phyloP scores from a whole-genome alignment of 257 asterid species.

The Osmanthus fragrans region DNA sequence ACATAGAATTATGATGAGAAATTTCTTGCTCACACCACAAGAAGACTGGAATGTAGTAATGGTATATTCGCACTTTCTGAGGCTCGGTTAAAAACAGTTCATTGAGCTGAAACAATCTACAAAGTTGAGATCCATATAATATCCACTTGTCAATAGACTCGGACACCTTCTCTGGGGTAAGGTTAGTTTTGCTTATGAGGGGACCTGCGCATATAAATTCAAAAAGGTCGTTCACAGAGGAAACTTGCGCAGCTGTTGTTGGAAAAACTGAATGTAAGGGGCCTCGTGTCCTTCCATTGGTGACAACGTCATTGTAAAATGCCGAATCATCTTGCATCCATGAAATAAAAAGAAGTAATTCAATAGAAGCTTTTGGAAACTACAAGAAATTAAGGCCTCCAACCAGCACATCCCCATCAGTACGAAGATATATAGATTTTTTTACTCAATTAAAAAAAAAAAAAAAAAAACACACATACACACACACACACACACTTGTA shows the following conservation, averaged over 20 bases:
- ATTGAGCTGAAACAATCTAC: constrained; percentile 78
- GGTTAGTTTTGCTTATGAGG: constrained; percentile 57
- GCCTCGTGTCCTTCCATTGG: constrained; percentile 41
- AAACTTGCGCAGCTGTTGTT: constrained; percentile 49
- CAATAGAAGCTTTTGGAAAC: constrained; percentile 4
- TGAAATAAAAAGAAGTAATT: constrained; percentile 15
- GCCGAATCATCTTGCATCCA: constrained; percentile 58
- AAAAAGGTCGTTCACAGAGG: constrained; percentile 70
- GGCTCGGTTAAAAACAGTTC: constrained; percentile 73
- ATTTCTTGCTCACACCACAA: constrained; percentile 93
- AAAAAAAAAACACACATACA: too few species aligned
- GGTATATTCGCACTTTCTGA: constrained; percentile 78
- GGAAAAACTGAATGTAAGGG: constrained; percentile 46
- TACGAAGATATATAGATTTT: neutral
- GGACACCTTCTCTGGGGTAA: constrained; percentile 70
- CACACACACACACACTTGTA: too few species aligned
- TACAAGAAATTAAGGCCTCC: neutral
- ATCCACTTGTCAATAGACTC: constrained; percentile 89
- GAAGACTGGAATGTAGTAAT: constrained; percentile 94
- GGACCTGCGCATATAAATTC: constrained; percentile 86
- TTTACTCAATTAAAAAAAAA: neutral
- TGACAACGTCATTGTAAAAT: constrained; percentile 22
- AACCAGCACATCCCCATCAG: neutral
- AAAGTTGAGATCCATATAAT: constrained; percentile 69
- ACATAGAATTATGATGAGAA: constrained; percentile 54